Evolutionary conservation across 2,329 filamentous ascomycete genomes (phyloP).

Genomic region (Aspergillus hortae): DNA sequence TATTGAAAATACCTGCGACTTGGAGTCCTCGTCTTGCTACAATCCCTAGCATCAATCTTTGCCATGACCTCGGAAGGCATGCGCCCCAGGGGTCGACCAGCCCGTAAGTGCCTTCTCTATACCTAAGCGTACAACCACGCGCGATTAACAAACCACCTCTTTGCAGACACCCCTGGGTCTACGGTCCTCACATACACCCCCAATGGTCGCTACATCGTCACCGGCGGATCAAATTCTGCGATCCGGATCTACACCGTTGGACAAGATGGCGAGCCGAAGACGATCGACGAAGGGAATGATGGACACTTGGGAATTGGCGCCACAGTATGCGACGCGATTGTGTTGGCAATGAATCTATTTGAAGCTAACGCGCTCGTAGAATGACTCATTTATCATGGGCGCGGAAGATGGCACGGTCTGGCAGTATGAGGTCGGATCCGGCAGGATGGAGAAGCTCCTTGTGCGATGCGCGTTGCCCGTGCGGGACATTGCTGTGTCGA

Average conservation of each 20-base stretch:
- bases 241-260: constrained; percentile 90
- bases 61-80: constrained; percentile 35
- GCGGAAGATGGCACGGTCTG: constrained; percentile 96
- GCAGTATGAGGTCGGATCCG: constrained; percentile 74
- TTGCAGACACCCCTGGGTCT: constrained; percentile 71
- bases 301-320: constrained; percentile 77
- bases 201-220: constrained; percentile 80
- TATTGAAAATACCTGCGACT: not conserved
- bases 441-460: constrained; percentile 72
- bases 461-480: constrained; percentile 81
- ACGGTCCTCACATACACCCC: constrained; percentile 89
- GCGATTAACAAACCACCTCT: not conserved
- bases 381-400: constrained; percentile 82
- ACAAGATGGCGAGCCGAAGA: constrained; percentile 86
- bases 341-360: not conserved
- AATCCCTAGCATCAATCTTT: not conserved
- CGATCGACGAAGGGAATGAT: constrained; percentile 87
- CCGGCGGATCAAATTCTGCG: constrained; percentile 88
- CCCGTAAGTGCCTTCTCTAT: constrained; percentile 40
- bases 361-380: constrained; percentile 38
- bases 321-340: constrained; percentile 44
- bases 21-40: not conserved
- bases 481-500: constrained; percentile 77
- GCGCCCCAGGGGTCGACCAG: constrained; percentile 40
- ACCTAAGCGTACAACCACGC: not conserved